Conservation (phyloP, 768 basidiomycete species). For the Naematelia encephala region DNA sequence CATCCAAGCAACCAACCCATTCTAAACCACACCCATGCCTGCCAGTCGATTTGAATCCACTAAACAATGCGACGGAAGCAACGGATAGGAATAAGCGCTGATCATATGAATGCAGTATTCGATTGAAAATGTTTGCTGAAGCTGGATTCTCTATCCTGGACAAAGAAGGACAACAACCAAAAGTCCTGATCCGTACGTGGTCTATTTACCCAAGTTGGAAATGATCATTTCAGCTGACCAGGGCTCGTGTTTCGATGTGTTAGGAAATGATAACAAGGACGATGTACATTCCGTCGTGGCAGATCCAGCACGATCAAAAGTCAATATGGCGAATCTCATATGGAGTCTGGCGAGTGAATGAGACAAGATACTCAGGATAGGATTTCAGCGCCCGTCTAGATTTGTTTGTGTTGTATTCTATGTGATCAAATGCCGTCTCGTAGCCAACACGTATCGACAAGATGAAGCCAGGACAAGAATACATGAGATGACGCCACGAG, state of each 20-base stretch:
- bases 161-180: conserved; percentile 17
- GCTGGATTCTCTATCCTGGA: conserved; percentile 30
- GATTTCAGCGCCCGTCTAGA: too few species aligned
- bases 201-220: neutral
- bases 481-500: too few species aligned
- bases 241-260: neutral
- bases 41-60: too few species aligned
- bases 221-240: neutral
- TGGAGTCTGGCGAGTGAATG: conserved; percentile 32
- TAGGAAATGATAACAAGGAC: conserved; percentile 40
- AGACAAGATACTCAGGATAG: neutral
- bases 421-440: too few species aligned
- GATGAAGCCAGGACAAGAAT: too few species aligned
- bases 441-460: too few species aligned
- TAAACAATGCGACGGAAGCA: neutral
- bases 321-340: conserved; percentile 35
- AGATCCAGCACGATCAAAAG: conserved; percentile 33
- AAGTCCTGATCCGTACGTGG: conserved; percentile 39
- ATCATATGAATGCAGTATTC: conserved; percentile 19
- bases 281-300: conserved; percentile 37
- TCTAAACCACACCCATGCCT: too few species aligned
- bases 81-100: neutral
- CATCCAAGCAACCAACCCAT: too few species aligned
- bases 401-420: too few species aligned
- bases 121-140: conserved; percentile 35